Conservation (phyloP, 371 early-diverging fungal species). For the Cladochytrium tenue region DNA sequence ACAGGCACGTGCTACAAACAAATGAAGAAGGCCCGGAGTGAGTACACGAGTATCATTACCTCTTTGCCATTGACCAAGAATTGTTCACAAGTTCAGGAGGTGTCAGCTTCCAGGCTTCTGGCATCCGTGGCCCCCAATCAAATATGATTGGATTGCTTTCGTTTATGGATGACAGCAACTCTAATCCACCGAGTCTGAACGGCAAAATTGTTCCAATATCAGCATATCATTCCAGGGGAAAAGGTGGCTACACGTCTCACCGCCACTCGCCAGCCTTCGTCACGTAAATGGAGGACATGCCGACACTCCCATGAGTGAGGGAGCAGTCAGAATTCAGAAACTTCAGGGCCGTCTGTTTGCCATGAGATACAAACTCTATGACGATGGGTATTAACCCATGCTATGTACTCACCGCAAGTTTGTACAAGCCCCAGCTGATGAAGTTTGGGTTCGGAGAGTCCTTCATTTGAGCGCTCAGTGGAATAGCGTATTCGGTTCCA, state of each 20-base stretch:
- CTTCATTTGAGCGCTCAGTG: slow-evolving; percentile 55
- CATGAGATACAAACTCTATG: slow-evolving; percentile 4
- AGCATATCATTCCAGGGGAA: not conserved
- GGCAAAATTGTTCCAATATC: not conserved
- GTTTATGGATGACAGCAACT: slow-evolving; percentile 70
- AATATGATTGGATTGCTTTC: slow-evolving; percentile 71
- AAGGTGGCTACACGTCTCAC: slow-evolving; percentile 10
- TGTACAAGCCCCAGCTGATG: slow-evolving; percentile 84
- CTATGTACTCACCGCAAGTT: slow-evolving; percentile 70
- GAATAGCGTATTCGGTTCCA: slow-evolving; percentile 84
- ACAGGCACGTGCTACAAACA: too few species aligned
- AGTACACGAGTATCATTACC: slow-evolving; percentile 56
- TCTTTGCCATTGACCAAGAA: slow-evolving; percentile 61
- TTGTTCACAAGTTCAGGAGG: slow-evolving; percentile 74
- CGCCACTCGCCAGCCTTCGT: slow-evolving; percentile 94
- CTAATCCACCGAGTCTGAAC: slow-evolving; percentile 76
- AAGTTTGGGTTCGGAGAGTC: slow-evolving; percentile 60
- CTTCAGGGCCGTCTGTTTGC: slow-evolving; percentile 71
- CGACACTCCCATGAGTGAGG: slow-evolving; percentile 86
- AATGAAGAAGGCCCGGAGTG: too few species aligned
- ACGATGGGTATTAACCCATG: slow-evolving; percentile 1
- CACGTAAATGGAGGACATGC: slow-evolving; percentile 75
- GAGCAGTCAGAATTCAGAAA: slow-evolving; percentile 84
- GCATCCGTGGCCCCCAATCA: slow-evolving; percentile 67
- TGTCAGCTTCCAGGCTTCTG: slow-evolving; percentile 68